phyloP scores from a whole-genome alignment of 2,329 filamentous ascomycete species.

The Pseudogymnoascus sp. region DNA sequence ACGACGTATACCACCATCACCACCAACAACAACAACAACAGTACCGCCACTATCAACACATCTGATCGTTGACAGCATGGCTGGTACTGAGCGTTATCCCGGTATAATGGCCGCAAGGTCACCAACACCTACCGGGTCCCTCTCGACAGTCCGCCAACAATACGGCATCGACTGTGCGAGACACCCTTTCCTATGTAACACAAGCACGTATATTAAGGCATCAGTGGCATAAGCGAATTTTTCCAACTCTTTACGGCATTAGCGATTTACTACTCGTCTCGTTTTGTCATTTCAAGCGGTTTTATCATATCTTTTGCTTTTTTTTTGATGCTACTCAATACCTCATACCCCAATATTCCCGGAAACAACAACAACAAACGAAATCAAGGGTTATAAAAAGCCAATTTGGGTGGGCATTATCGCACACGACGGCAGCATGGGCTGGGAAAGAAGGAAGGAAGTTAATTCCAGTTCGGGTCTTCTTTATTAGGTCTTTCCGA shows the following conservation, averaged over 20 bases:
- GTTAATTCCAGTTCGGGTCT: neutral
- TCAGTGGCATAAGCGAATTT: slow-evolving; percentile 12
- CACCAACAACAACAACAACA: slow-evolving; percentile 36
- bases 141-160: slow-evolving; percentile 8
- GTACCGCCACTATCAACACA: slow-evolving; percentile 39
- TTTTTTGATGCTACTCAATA: neutral
- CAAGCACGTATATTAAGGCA: slow-evolving; percentile 21
- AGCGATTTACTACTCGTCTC: slow-evolving; percentile 35
- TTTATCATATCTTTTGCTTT: slow-evolving; percentile 11
- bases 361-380: neutral
- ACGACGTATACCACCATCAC: slow-evolving; percentile 34
- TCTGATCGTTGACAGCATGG: slow-evolving; percentile 20
- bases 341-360: neutral
- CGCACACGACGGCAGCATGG: slow-evolving; percentile 1
- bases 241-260: slow-evolving; percentile 38
- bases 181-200: slow-evolving; percentile 23
- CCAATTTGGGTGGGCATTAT: slow-evolving; percentile 4
- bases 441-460: neutral
- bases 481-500: neutral
- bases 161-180: slow-evolving; percentile 5
- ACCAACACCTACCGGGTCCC: slow-evolving; percentile 2
- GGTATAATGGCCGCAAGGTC: slow-evolving; percentile 4
- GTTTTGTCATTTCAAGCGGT: slow-evolving; percentile 24
- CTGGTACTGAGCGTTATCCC: neutral
- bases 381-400: neutral